These are phyloP conservation scores for Neopestalotiopsis clavispora DNA, from an alignment of 2,329 filamentous ascomycete species.

Conservation along the genomic window DNA sequence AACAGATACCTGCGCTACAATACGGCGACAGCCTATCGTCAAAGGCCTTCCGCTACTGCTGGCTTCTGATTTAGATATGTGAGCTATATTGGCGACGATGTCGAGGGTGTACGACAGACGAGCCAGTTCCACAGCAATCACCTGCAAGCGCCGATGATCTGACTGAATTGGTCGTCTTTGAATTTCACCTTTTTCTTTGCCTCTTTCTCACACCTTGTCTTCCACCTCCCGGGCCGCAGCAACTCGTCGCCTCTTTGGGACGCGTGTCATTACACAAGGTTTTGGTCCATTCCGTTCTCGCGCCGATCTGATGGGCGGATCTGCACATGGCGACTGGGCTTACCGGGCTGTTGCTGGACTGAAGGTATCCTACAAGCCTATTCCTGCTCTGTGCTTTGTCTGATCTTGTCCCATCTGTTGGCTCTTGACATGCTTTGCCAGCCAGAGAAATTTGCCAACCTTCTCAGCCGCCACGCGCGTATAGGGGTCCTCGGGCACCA, in stretches of 20 bases:
- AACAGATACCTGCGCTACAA: too few species aligned
- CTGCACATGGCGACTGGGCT: neutral
- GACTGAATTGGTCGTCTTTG: neutral
- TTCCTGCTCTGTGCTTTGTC: neutral
- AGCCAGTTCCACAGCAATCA: neutral
- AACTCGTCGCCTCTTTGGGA: conserved; percentile 8
- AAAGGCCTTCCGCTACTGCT: neutral
- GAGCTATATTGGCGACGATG: neutral
- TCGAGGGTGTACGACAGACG: neutral
- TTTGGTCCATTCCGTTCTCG: conserved; percentile 10
- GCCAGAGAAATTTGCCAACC: neutral
- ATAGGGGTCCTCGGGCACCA: conserved; percentile 4
- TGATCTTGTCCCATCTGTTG: neutral
- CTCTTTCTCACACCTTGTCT: neutral
- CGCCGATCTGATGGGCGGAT: conserved; percentile 14
- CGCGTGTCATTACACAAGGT: conserved; percentile 11
- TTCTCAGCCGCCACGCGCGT: neutral
- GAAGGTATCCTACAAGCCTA: neutral
- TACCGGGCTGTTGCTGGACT: neutral
- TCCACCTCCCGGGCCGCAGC: neutral
- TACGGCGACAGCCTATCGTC: too few species aligned
- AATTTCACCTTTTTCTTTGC: neutral
- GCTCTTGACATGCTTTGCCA: neutral
- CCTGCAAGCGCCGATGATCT: neutral
- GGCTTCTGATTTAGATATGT: neutral